Base-by-base conservation (phyloP, 495 filamentous ascomycete species). In the Staphylotrichum longicolle region DNA sequence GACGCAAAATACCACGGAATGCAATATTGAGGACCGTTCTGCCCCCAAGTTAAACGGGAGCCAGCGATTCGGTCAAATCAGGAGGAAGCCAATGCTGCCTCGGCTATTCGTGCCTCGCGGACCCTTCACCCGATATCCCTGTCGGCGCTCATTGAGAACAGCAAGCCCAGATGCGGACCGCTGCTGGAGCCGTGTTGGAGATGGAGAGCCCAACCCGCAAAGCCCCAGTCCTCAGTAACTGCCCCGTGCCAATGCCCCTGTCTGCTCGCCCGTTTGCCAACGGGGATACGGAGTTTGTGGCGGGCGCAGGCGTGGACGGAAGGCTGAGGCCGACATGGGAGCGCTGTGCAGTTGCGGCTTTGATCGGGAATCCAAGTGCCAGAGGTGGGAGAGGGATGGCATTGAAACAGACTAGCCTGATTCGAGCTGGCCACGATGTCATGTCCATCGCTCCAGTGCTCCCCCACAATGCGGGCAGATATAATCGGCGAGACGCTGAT, bases 381-480 rank as follows among this genome's bases (percentile, higher is more conserved):
- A 27, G 34, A 50, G 37, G 20, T 27, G 20, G 20, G 20, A 54
- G 33, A 7, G 41, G 48, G 32, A 58, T 15, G 10, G 11, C 41
- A 50, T 42, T 58, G 56, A 67, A 63, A 67, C 62, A 65, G 41
- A 59, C 57, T 69, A 67, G 60, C 62, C 60, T 30, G 42, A 10
- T 45, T 51, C 44, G 49, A 40, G 57, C 56, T 60, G 60, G 61
- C 51, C 55, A 37, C 67, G 60, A 71, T 69, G 65, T 71, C 67
- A 71, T 70, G 61, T 63, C 57, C 12, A 2, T 15, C 35, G 5
- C 32, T 45, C 35, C 51, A 50, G 12, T 20, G 37, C 47, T 64
- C 69, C 67, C 69, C 67, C 69, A 70, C 69, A 69, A 60, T 68
- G 67, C 60, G 57, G 57, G 57, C 53, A 65, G 61, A 53, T 57